Conservation (phyloP, 148 eudicot genomes). For the Rhododendron williamsianum region DNA sequence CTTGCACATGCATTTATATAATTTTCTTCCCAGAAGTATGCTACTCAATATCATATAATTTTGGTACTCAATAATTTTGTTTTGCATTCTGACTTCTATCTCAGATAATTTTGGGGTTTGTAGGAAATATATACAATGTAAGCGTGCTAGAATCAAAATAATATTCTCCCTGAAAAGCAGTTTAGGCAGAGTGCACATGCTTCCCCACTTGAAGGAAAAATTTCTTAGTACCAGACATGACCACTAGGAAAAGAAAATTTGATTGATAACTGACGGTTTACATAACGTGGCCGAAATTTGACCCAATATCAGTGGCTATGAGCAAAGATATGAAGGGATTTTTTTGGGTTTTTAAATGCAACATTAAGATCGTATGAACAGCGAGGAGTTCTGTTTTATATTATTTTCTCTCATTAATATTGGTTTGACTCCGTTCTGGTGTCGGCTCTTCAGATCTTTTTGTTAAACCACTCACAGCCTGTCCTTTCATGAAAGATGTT, state of each 20-base stretch:
- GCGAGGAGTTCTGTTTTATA: not conserved
- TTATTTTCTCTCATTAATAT: not conserved
- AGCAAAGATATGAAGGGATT: not conserved
- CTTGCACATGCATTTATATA: not conserved
- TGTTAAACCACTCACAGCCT: conserved; percentile 6
- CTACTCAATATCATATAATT: not conserved
- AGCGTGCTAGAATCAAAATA: not conserved
- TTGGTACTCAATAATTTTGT: not conserved
- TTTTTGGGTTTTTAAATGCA: not conserved
- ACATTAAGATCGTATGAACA: not conserved
- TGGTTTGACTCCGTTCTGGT: conserved; percentile 15
- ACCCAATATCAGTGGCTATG: conserved; percentile 12
- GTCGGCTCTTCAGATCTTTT: not conserved
- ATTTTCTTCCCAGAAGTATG: not conserved
- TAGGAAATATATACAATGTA: not conserved
- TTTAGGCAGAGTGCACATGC: conserved; percentile 1
- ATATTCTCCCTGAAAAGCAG: conserved; percentile 11
- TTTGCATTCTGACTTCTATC: not conserved
- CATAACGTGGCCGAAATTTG: conserved; percentile 6
- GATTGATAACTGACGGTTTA: conserved; percentile 12
- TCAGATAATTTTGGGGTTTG: not conserved
- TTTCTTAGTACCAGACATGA: not conserved
- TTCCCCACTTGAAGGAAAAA: conserved; percentile 5
- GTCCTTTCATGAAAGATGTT: not conserved
- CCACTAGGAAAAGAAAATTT: conserved; percentile 5